Base-by-base conservation (phyloP, 495 filamentous ascomycete genomes). In the Penicillium tannophilum region DNA sequence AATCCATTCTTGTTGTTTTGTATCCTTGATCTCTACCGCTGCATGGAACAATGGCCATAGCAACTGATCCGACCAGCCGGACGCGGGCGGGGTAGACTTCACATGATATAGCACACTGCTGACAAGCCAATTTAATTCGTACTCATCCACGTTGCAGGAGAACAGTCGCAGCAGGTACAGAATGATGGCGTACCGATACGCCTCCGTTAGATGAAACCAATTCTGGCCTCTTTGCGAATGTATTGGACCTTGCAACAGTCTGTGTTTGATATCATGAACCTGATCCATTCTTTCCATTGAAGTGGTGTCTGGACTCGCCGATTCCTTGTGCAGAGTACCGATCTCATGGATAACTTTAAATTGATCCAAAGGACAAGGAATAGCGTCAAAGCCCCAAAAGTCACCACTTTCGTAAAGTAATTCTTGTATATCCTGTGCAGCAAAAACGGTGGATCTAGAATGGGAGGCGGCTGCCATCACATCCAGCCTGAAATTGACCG, bases 31-130 rank as follows among this genome's bases (percentile, higher is more conserved):
- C 19, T 52, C 50, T n/a, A 52, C 6, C 2, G 14, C 50, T 11
- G 50, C 50, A 41, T 52, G 50, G 19, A 52, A 52, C 6, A 52
- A 24, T 20, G 50, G 50, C 50, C 50, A 52, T 14, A 52, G 50
- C 9, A 52, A 16, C 31, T 52, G 50, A 39, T 52, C 50, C 1
- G 50, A 52, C 50, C 50, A 52, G 6, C 50, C 50, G 11, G 50
- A 46, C 9, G 50, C 50, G 1, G 50, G 50, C 12, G 50, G 50
- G 4, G 50, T 52, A 35, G 50, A 14, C 14, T n/a, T 35, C 33
- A 19, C 31, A 52, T 52, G 50, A 41, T 52, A 52, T 20, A 52
- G 33, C 11, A 52, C 50, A 41, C 30, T 36, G 50, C 50, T 52
- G 31, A 52, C 50, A 10, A 52, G 50, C 50, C 50, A 52, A 14